Conservation (phyloP, 139 green algal genomes). For the Zygnema cylindricum region DNA sequence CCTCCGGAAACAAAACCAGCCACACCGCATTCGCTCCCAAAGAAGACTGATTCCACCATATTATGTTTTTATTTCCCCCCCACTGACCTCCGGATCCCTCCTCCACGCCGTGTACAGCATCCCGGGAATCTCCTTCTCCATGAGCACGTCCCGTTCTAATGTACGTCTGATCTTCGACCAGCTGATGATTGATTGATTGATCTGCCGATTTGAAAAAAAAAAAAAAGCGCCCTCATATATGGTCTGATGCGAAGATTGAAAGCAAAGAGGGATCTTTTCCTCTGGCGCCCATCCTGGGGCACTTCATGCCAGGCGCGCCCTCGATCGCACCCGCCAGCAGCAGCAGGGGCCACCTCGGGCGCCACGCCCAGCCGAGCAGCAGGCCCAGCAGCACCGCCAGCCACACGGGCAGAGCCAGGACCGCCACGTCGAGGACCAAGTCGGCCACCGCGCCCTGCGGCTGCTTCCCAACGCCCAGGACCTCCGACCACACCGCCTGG, state of each 20-base stretch:
- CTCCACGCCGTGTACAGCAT: conserved; percentile 47
- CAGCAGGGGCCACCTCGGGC: conserved; percentile 19
- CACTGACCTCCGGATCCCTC: conserved; percentile 34
- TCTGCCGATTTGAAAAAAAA: background rate
- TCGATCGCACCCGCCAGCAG: conserved; percentile 22
- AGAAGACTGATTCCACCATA: too few relatives aligned
- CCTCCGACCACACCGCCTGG: background rate
- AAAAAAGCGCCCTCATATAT: background rate
- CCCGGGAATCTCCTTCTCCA: conserved; percentile 24
- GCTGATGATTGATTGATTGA: background rate
- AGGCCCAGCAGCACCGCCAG: conserved; percentile 15
- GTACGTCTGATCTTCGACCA: too few relatives aligned
- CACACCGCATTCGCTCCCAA: too few relatives aligned
- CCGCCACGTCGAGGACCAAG: background rate
- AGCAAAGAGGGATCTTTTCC: background rate
- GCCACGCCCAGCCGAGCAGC: conserved; percentile 34
- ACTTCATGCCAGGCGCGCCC: conserved; percentile 18
- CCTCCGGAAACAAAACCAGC: too few relatives aligned
- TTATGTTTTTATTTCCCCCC: too few relatives aligned
- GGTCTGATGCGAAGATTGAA: background rate
- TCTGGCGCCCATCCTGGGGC: conserved; percentile 16
- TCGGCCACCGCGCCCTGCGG: background rate
- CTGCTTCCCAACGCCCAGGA: background rate
- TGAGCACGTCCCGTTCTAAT: conserved; percentile 47
- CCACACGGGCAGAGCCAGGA: conserved; percentile 25